Evolutionary conservation across 331 rosid genomes (phyloP), one percentile per base, ranked within the genome.

Genomic region (Pyrus hybrid): DNA sequence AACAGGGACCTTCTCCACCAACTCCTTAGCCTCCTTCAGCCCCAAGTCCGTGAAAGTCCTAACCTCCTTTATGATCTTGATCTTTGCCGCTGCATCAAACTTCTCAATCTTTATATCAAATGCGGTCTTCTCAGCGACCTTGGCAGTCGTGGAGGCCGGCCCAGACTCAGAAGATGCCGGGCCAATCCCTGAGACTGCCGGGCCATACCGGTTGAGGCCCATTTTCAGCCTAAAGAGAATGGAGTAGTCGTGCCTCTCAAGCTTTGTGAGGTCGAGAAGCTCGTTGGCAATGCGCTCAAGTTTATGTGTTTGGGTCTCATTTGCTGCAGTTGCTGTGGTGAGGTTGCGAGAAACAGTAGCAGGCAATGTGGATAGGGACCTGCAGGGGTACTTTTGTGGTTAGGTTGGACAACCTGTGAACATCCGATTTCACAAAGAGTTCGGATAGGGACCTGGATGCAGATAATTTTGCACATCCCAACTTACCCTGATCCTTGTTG

Each of bases 191-290:
- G 93, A 74, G 20, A 85, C 33, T 1, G 89, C 89, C 0, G 91
- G 81, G 3, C 84, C 89, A 76, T 83, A 90, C 77, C 88, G 81
- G 82, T 90, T 71, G 70, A 90, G 86, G 61, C 88, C 96, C 86
- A 86, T 72, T 75, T 86, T 90, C 63, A 79, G 88, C 70, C 89
- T 81, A 88, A 91, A 90, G 26, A 90, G 91, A 68, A 86, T 57
- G 13, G 89, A 67, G 69, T 88, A 90, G 66, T 90, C 91, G n/a
- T 90, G 76, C 74, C 93, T 71, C 81, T 90, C 96, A 28, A 90
- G 75, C 75, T 80, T 80, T 57, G 82, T 77, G 63, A 90, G 89
- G 66, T 37, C 63, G 69, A 86, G 68, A 12, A 90, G 93, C 76
- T 88, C 89, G 13, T 64, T 70, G 4, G 93, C 91, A 7, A 90